A percentile compares a stretch with the other conserved stretches of the same genome.
Evolutionary conservation across 2,329 filamentous ascomycete species (phyloP).

Genomic region (Pleurostoma richardsiae): DNA sequence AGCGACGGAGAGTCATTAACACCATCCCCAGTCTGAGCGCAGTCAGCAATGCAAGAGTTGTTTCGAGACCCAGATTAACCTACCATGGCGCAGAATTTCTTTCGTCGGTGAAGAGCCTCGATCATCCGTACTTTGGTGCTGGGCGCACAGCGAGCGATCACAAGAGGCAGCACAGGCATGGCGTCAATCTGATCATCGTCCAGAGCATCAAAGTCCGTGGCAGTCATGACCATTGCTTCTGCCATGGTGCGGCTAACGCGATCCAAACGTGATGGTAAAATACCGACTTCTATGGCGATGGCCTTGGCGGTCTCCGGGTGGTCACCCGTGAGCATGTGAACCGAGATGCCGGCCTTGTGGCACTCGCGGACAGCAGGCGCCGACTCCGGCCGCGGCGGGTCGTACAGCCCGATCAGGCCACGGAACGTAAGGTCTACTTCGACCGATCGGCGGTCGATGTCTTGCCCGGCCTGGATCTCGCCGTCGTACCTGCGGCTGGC

Average conservation of each 20-base stretch:
- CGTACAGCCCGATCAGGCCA: constrained; percentile 66
- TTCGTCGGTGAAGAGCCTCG: constrained; percentile 62
- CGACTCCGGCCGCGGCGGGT: constrained; percentile 63
- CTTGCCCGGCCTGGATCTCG: constrained; percentile 25
- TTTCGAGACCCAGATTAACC: constrained; percentile 11
- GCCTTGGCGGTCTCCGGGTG: constrained; percentile 54
- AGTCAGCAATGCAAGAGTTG: not conserved
- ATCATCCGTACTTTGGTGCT: constrained; percentile 72
- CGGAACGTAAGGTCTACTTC: constrained; percentile 57
- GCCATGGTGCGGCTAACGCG: constrained; percentile 33
- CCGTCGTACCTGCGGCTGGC: constrained; percentile 34
- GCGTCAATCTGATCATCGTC: constrained; percentile 57
- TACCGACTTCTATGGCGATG: constrained; percentile 41
- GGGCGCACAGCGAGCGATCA: constrained; percentile 66
- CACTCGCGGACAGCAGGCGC: constrained; percentile 49
- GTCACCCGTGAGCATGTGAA: constrained; percentile 61
- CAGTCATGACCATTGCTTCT: constrained; percentile 49
- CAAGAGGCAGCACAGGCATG: constrained; percentile 58
- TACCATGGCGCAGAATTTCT: constrained; percentile 51
- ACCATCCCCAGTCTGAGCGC: constrained; percentile 59
- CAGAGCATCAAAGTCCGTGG: constrained; percentile 56
- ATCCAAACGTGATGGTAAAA: not conserved
- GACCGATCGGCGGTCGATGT: constrained; percentile 40
- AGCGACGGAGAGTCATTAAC: constrained; percentile 64
- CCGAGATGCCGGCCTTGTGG: constrained; percentile 50